Base-by-base conservation (phyloP, 2,329 filamentous ascomycete genomes). In the Penicillium sp. region DNA sequence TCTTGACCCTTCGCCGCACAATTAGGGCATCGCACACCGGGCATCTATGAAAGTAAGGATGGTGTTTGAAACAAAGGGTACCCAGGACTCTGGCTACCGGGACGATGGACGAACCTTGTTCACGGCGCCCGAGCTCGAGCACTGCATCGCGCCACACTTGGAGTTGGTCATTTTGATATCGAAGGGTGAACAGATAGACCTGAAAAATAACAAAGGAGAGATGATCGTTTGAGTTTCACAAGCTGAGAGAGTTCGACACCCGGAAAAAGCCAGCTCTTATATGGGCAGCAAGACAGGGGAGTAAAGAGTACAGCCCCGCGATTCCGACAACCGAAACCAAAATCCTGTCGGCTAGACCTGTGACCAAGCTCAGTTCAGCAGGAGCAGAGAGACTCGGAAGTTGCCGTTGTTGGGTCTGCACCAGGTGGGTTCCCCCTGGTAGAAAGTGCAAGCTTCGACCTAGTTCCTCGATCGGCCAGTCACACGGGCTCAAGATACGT, bases 1-100 rank as follows among this genome's bases (percentile, higher is more conserved):
- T 75, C 73, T 47, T 70, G 60, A 23, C 73, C 72, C 6, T 66
- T 50, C 2, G 53, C 54, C 45, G 61, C 51, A 51, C 74, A 77
- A 16, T 57, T 71, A 28, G 73, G 73, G 52, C 74, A 77, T 28
- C 68, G 67, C 18, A 74, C 68, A 54, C 74, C 74, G n/a, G 74
- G 72, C 74, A 77, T 76, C 74, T 76, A 54, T 28, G 15, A 21
- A 26, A 44, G 42, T 33, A n/a, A 12, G 13, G 5, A 33, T 23
- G 8, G 8, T 1, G 3, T 28, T 21, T 8, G 18, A 38, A 8
- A 38, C 12, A 7, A 3, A 16, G 23, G 15, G 21, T 21, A 31
- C 29, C 16, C 21, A 50, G 12, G 18, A 3, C 8, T 9, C 21
- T 42, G n/a, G 13, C 3, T 21, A 21, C 18, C 29, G 31, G n/a